Evolutionary conservation across 2,329 filamentous ascomycete genomes (phyloP).

Genomic region (Teratosphaeria zuluensis): DNA sequence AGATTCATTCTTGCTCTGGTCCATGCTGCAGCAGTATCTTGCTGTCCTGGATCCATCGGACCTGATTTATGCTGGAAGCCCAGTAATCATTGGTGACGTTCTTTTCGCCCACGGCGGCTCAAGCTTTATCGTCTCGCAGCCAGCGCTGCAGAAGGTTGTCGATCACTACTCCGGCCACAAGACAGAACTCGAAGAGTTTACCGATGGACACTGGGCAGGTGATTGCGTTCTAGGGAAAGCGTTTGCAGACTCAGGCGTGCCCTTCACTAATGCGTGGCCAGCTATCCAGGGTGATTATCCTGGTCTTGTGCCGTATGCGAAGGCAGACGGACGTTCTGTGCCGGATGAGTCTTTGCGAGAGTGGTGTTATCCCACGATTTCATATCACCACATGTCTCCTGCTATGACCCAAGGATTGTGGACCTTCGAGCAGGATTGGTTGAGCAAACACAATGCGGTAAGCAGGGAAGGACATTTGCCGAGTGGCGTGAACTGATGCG

Average conservation of each 20-base stretch:
- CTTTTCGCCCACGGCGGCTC: too few relatives aligned
- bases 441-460: slow-evolving; percentile 3
- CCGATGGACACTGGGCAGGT: slow-evolving; percentile 14
- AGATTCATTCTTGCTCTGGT: too few relatives aligned
- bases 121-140: too few relatives aligned
- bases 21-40: too few relatives aligned
- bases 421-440: slow-evolving; percentile 20
- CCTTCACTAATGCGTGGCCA: slow-evolving; percentile 15
- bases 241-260: slow-evolving; percentile 12
- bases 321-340: slow-evolving; percentile 7
- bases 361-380: slow-evolving; percentile 22
- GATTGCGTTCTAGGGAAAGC: slow-evolving; percentile 14
- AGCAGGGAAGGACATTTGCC: not conserved
- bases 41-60: too few relatives aligned
- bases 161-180: slow-evolving; percentile 32
- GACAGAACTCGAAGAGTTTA: slow-evolving; percentile 26
- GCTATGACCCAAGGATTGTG: slow-evolving; percentile 14
- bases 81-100: too few relatives aligned
- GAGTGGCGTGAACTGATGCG: not conserved
- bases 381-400: slow-evolving; percentile 17
- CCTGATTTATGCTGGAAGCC: too few relatives aligned
- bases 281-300: slow-evolving; percentile 31
- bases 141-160: too few relatives aligned
- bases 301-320: slow-evolving; percentile 26
- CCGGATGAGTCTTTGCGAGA: slow-evolving; percentile 10